These are phyloP conservation scores for Neltuma alba DNA, from an alignment of 306 rosid genomes.

Conservation along the genomic window DNA sequence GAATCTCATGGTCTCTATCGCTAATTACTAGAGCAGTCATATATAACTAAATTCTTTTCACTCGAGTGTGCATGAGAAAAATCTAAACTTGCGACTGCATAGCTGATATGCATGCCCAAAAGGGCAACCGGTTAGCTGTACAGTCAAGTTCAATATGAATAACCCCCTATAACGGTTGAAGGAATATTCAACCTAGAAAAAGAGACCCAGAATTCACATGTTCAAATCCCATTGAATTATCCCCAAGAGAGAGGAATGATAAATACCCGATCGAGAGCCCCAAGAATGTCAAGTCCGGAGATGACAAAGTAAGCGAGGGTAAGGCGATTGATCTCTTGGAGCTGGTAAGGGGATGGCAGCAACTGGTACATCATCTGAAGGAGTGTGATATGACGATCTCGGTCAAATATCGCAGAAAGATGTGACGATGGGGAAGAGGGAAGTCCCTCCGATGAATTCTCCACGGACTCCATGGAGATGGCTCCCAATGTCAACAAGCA, in stretches of 20 bases:
- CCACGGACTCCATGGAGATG: slow-evolving; percentile 20
- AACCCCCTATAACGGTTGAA: neutral
- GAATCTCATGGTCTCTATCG: neutral
- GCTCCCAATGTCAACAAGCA: neutral
- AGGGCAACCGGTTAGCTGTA: neutral
- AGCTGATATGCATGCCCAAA: neutral
- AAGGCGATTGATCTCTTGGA: slow-evolving; percentile 84
- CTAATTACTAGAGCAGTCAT: neutral
- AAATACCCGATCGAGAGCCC: slow-evolving; percentile 54
- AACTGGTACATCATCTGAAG: slow-evolving; percentile 72
- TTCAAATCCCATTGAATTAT: too few species aligned
- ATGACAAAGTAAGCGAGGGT: slow-evolving; percentile 91
- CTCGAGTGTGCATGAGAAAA: neutral
- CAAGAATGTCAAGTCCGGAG: slow-evolving; percentile 80
- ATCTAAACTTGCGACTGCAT: neutral
- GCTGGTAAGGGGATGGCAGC: slow-evolving; percentile 65
- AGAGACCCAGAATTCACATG: neutral
- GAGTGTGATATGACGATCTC: slow-evolving; percentile 62
- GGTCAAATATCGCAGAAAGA: slow-evolving; percentile 43
- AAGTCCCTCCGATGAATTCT: slow-evolving; percentile 29
- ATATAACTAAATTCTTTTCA: neutral
- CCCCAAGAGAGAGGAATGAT: neutral
- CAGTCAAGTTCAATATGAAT: neutral
- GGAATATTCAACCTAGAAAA: neutral
- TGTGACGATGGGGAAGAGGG: slow-evolving; percentile 26